Conservation (phyloP, 345 rosid genomes). For the Clausena lansium region DNA sequence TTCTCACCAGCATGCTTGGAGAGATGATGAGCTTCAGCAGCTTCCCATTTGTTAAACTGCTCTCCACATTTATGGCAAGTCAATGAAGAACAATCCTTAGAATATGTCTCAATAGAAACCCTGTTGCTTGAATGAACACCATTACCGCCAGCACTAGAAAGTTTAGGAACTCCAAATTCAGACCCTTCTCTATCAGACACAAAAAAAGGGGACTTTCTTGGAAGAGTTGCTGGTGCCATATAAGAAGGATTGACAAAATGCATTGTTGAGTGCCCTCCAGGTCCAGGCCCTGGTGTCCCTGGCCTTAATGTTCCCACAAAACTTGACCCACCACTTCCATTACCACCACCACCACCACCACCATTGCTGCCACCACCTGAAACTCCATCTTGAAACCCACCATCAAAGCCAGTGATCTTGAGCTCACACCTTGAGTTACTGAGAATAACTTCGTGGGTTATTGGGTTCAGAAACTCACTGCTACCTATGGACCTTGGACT, state of each 20-base stretch:
- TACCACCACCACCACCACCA: constrained; percentile 20
- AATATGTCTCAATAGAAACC: constrained; percentile 58
- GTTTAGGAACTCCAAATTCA: constrained; percentile 35
- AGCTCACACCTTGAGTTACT: constrained; percentile 94
- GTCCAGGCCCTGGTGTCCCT: constrained; percentile 87
- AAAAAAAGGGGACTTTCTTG: constrained; percentile 54
- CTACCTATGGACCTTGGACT: constrained; percentile 99
- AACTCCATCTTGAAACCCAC: constrained; percentile 54
- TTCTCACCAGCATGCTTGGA: constrained; percentile 91
- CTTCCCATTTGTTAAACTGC: constrained; percentile 87
- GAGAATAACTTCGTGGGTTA: constrained; percentile 90
- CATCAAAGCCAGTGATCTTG: constrained; percentile 82
- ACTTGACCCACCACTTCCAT: constrained; percentile 45
- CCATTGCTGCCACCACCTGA: constrained; percentile 18
- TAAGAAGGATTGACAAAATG: constrained; percentile 71
- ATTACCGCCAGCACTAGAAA: constrained; percentile 25
- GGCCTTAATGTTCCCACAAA: constrained; percentile 84
- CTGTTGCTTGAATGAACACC: constrained; percentile 48
- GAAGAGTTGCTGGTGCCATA: constrained; percentile 46
- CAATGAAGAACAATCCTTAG: constrained; percentile 51
- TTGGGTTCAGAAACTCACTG: constrained; percentile 97
- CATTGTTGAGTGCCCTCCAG: constrained; percentile 62
- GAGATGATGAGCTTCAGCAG: constrained; percentile 95
- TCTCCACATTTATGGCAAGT: constrained; percentile 98
- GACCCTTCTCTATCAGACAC: constrained; percentile 53